A percentile compares a stretch with the other conserved stretches of the same genome.
phyloP scores from a whole-genome alignment of 805 yeast species.

The Candida vartiovaarae region DNA sequence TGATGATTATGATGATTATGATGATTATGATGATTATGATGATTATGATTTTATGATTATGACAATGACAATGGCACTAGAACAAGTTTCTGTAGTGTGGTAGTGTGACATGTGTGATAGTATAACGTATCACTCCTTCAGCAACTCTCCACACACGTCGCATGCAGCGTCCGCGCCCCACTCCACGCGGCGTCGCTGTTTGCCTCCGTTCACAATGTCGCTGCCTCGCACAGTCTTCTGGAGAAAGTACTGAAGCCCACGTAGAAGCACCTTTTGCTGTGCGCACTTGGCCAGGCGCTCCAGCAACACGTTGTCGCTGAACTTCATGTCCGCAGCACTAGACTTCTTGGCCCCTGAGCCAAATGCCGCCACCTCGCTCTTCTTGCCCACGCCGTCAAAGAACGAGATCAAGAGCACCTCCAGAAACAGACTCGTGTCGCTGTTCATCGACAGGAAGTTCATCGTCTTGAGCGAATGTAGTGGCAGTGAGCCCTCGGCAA shows the following conservation, averaged over 20 bases:
- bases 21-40: too few relatives aligned
- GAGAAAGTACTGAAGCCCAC: conserved; percentile 62
- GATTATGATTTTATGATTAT: too few relatives aligned
- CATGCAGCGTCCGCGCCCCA: conserved; percentile 60
- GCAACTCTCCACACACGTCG: conserved; percentile 44
- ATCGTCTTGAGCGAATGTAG: conserved; percentile 67
- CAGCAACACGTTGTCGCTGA: conserved; percentile 43
- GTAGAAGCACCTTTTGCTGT: conserved; percentile 49
- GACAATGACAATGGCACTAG: too few relatives aligned
- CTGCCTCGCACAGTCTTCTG: conserved; percentile 39
- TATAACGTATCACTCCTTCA: conserved; percentile 12
- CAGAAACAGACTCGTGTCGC: conserved; percentile 59
- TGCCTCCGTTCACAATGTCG: conserved; percentile 43
- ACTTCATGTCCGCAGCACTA: conserved; percentile 28
- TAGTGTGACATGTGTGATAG: too few relatives aligned
- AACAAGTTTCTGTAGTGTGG: too few relatives aligned
- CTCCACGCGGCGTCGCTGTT: conserved; percentile 47
- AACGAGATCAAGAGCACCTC: conserved; percentile 69
- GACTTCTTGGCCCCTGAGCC: conserved; percentile 27
- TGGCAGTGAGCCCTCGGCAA: conserved; percentile 67
- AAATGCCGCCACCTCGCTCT: conserved; percentile 37
- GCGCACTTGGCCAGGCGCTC: conserved; percentile 46
- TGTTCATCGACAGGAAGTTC: conserved; percentile 57
- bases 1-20: too few relatives aligned
- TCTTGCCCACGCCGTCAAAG: conserved; percentile 56